phyloP scores from a whole-genome alignment of 148 eudicot species.

The Mesembryanthemum crystallinum region DNA sequence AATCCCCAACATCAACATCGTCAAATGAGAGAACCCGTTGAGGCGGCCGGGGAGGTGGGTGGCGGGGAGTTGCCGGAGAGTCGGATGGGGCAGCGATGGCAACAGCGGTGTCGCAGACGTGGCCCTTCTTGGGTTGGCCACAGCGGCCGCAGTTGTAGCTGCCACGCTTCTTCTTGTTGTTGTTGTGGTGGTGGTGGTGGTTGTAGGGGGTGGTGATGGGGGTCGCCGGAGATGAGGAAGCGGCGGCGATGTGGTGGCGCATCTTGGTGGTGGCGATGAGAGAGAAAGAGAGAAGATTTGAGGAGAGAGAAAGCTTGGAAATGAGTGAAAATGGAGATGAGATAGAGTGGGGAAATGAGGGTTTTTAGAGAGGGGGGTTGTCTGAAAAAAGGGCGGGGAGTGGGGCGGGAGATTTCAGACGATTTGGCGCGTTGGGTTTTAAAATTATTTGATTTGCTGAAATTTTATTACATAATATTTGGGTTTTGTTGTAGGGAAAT shows the following conservation, averaged over 20 bases:
- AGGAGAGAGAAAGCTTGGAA: background rate
- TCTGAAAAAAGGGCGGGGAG: background rate
- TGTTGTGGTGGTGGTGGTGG: conserved; percentile 31
- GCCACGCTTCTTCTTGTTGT: conserved; percentile 62
- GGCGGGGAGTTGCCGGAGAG: conserved; percentile 23
- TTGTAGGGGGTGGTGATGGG: conserved; percentile 39
- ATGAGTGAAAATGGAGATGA: background rate
- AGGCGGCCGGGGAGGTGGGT: conserved; percentile 30
- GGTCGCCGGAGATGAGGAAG: conserved; percentile 41
- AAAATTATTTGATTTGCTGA: background rate
- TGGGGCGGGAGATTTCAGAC: conserved; percentile 39
- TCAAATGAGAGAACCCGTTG: conserved; percentile 69
- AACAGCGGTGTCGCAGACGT: conserved; percentile 41
- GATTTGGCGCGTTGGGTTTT: conserved; percentile 35
- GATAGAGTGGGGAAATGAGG: background rate
- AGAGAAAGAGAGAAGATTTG: conserved; percentile 3
- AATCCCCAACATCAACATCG: conserved; percentile 38
- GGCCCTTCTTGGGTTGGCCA: conserved; percentile 83
- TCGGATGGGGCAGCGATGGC: conserved; percentile 3
- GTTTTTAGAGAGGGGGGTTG: background rate
- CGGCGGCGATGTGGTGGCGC: conserved; percentile 44
- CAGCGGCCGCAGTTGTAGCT: conserved; percentile 86
- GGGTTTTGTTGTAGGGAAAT: too few species aligned
- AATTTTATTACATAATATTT: too few species aligned
- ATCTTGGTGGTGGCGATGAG: conserved; percentile 6